These are phyloP conservation scores for Wickerhamiella siamensis DNA, from an alignment of 805 yeast genomes.

Conservation along the genomic window DNA sequence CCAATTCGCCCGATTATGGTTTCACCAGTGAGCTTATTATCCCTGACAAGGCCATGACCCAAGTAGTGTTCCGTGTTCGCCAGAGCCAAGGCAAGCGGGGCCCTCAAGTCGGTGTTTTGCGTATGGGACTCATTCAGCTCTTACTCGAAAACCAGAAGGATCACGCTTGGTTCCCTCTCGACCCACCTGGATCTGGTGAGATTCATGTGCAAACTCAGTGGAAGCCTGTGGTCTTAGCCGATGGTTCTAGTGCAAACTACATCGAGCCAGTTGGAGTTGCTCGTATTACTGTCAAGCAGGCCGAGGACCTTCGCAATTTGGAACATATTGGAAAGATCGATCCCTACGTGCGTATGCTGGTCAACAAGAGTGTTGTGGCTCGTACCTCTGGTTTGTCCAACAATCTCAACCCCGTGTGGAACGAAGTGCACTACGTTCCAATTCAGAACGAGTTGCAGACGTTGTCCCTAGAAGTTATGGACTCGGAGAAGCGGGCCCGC, in stretches of 20 bases:
- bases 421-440: constrained; percentile 69
- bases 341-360: constrained; percentile 71
- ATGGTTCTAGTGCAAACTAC: constrained; percentile 65
- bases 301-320: constrained; percentile 63
- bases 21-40: constrained; percentile 52
- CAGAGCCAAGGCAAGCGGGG: constrained; percentile 44
- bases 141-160: constrained; percentile 68
- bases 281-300: constrained; percentile 53
- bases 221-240: constrained; percentile 69
- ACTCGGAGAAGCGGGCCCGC: constrained; percentile 59
- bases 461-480: constrained; percentile 82
- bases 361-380: constrained; percentile 61
- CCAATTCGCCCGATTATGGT: constrained; percentile 55
- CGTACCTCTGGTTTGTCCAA: constrained; percentile 60
- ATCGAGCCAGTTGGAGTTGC: constrained; percentile 91
- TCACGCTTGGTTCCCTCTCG: constrained; percentile 60
- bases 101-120: constrained; percentile 42
- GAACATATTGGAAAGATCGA: constrained; percentile 85
- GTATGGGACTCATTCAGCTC: constrained; percentile 40
- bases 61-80: constrained; percentile 50
- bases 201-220: constrained; percentile 55
- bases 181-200: constrained; percentile 51
- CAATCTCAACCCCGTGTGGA: constrained; percentile 69
- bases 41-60: constrained; percentile 55
- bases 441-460: constrained; percentile 72